These are phyloP conservation scores for Forsythia viridissima DNA, from an alignment of 257 asterid species.

Conservation along the genomic window DNA sequence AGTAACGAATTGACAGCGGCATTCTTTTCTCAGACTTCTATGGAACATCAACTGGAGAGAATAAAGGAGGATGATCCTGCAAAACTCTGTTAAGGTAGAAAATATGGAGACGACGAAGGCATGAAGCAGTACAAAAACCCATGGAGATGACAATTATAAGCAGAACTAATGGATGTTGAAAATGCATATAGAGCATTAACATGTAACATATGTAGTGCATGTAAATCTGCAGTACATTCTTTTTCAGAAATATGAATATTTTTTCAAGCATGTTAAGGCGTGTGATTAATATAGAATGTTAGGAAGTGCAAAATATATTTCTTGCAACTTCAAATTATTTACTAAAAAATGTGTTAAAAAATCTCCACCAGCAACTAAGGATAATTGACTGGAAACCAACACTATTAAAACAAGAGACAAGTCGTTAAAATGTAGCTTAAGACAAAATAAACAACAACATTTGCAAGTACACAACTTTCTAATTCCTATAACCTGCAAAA, in stretches of 20 bases:
- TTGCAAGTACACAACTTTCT: too few relatives aligned
- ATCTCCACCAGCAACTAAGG: conserved; percentile 60
- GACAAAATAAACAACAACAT: not conserved
- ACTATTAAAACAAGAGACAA: conserved; percentile 43
- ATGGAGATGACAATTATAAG: conserved; percentile 27
- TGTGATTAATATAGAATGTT: conserved; percentile 15
- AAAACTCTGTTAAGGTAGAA: conserved; percentile 66
- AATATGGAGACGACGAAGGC: conserved; percentile 52
- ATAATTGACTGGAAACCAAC: conserved; percentile 51
- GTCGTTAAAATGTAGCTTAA: conserved; percentile 19
- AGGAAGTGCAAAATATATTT: not conserved
- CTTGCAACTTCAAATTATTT: too few relatives aligned
- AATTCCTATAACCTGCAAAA: too few relatives aligned
- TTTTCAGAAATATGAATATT: not conserved
- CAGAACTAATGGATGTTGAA: conserved; percentile 10
- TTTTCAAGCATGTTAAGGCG: conserved; percentile 20
- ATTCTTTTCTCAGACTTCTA: conserved; percentile 62
- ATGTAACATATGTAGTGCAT: not conserved
- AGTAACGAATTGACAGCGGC: conserved; percentile 59
- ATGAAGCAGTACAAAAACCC: conserved; percentile 85
- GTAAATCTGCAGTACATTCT: not conserved
- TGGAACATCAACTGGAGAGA: conserved; percentile 46
- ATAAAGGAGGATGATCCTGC: conserved; percentile 78
- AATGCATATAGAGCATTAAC: conserved; percentile 15
- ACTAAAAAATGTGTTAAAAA: too few relatives aligned